Percentiles rank a stretch among this genome's conserved stretches.
phyloP scores from a whole-genome alignment of 139 green algal genomes.

The Penium margaritaceum region DNA sequence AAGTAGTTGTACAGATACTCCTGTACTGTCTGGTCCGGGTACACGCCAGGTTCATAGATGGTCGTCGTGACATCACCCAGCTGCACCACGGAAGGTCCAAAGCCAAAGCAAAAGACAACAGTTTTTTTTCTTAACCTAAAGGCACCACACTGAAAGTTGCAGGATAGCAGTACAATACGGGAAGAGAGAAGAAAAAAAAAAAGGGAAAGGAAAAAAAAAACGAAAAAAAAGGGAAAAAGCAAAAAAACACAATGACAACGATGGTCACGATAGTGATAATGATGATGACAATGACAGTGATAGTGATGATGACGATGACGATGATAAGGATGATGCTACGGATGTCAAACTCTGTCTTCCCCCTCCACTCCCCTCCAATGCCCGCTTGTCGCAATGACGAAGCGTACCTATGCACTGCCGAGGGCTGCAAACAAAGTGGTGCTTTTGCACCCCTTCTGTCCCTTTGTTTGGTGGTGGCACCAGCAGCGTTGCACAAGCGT shows the following conservation, averaged over 20 bases:
- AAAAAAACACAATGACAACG: neutral
- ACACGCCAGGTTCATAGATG: neutral
- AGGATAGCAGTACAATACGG: too few species aligned
- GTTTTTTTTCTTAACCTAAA: too few species aligned
- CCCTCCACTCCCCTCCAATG: neutral
- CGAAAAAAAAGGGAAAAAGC: neutral
- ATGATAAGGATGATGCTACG: neutral
- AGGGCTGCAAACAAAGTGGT: neutral
- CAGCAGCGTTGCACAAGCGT: neutral
- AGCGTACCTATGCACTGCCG: neutral
- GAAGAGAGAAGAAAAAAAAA: too few species aligned
- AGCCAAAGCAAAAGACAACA: neutral
- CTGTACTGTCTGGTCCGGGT: neutral
- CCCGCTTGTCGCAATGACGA: neutral
- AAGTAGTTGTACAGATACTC: constrained; percentile 19
- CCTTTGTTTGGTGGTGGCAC: neutral
- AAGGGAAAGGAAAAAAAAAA: neutral
- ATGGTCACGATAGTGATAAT: too few species aligned
- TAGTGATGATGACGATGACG: too few species aligned
- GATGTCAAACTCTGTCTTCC: neutral
- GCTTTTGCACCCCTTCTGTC: neutral
- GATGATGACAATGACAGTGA: too few species aligned
- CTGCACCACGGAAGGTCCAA: neutral
- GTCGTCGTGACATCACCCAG: constrained; percentile 6
- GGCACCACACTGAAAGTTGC: too few species aligned